Evolutionary conservation across 139 green algal species (phyloP).

Genomic region (Chlorella vulgaris): DNA sequence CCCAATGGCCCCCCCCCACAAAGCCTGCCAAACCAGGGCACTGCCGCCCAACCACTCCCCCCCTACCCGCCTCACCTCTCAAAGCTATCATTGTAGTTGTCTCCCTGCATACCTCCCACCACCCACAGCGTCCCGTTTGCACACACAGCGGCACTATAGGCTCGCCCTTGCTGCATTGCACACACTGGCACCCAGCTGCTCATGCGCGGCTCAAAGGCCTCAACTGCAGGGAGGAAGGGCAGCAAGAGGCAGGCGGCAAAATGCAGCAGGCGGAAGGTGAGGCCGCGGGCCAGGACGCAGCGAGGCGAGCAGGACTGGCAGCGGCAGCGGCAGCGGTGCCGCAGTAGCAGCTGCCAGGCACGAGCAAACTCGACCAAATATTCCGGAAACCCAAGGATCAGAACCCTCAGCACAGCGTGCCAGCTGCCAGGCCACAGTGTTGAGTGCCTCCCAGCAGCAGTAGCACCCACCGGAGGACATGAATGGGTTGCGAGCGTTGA

Average conservation of each 20-base stretch:
- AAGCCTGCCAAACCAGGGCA: too few species aligned
- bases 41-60: neutral
- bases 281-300: neutral
- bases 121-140: conserved; percentile 34
- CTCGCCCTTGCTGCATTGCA: conserved; percentile 28
- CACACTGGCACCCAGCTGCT: conserved; percentile 25
- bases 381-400: too few species aligned
- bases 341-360: too few species aligned
- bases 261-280: neutral
- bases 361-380: too few species aligned
- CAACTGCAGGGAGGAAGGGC: neutral
- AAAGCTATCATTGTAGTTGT: conserved; percentile 39
- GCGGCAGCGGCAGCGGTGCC: too few species aligned
- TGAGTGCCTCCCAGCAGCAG: neutral
- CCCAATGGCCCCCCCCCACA: neutral
- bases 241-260: neutral
- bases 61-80: conserved; percentile 28
- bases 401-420: too few species aligned
- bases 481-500: neutral
- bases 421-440: too few species aligned
- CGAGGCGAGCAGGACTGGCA: too few species aligned
- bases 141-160: conserved; percentile 38
- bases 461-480: conserved; percentile 10
- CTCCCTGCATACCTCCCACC: conserved; percentile 37
- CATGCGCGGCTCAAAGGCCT: conserved; percentile 13